A percentile compares a stretch with the other conserved stretches of the same genome.
These are phyloP conservation scores for Fonsecaea erecta DNA, from an alignment of 2,329 filamentous ascomycete genomes.

Conservation along the genomic window DNA sequence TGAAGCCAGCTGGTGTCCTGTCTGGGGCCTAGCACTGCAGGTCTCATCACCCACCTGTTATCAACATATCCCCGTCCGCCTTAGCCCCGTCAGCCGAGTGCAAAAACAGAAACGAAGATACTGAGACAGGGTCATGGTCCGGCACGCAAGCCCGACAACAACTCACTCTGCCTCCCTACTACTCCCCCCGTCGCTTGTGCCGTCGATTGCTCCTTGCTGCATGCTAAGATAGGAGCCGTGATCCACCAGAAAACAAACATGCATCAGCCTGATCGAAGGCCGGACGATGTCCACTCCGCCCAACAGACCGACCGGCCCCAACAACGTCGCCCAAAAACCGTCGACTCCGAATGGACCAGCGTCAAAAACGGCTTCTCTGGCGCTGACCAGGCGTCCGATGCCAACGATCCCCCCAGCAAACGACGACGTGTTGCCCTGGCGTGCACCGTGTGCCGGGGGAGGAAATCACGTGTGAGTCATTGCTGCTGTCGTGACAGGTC, in stretches of 20 bases:
- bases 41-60: not conserved
- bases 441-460: conserved; percentile 15
- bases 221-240: conserved; percentile 2
- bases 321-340: conserved; percentile 8
- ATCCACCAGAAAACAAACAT: conserved; percentile 11
- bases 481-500: not conserved
- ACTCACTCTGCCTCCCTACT: conserved; percentile 12
- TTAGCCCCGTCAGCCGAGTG: not conserved
- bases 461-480: conserved; percentile 24
- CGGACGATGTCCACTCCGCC: conserved; percentile 11
- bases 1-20: not conserved
- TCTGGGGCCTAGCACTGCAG: not conserved
- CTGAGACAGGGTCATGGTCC: not conserved
- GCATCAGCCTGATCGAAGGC: conserved; percentile 4
- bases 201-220: not conserved
- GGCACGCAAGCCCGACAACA: not conserved
- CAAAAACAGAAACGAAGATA: not conserved
- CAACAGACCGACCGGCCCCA: conserved; percentile 2
- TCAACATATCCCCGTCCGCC: not conserved
- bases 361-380: conserved; percentile 5
- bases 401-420: conserved; percentile 15
- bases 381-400: conserved; percentile 10
- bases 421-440: conserved; percentile 21
- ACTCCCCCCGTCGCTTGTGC: conserved; percentile 18
- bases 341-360: conserved; percentile 11